Percentiles rank a stretch among this genome's conserved stretches.
Conservation (phyloP, 2,329 filamentous ascomycete species). For the Trichoderma sp. region DNA sequence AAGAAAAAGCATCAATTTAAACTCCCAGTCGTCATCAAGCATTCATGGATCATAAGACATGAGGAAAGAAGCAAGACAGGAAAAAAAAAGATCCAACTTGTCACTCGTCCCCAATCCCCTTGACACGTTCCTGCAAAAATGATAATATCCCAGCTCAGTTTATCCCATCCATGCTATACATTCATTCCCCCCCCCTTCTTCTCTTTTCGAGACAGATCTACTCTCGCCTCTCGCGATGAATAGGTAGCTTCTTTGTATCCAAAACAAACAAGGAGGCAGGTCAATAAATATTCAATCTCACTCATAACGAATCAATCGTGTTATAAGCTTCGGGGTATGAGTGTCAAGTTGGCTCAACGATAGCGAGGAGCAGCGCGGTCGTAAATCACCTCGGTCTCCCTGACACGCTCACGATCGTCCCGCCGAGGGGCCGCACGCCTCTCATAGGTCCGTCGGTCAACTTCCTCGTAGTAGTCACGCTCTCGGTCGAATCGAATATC, state of each 20-base stretch:
- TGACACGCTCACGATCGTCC: constrained; percentile 61
- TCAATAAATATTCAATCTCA: not conserved
- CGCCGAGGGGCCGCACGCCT: constrained; percentile 34
- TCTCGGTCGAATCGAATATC: constrained; percentile 62
- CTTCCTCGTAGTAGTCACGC: constrained; percentile 52
- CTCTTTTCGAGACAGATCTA: not conserved
- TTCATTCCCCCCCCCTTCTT: not conserved
- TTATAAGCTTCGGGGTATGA: not conserved
- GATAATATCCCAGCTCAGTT: not conserved
- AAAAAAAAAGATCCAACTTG: constrained; percentile 3
- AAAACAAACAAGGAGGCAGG: not conserved
- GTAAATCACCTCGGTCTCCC: constrained; percentile 66
- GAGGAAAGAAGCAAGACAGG: constrained; percentile 1
- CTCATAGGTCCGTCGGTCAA: constrained; percentile 39
- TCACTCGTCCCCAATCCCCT: not conserved
- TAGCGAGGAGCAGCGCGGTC: constrained; percentile 41
- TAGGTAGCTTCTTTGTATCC: not conserved
- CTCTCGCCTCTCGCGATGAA: not conserved
- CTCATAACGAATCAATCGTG: not conserved
- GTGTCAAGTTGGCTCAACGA: constrained; percentile 18
- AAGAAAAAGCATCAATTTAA: constrained; percentile 12
- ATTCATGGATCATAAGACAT: constrained; percentile 17
- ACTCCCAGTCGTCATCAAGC: constrained; percentile 15
- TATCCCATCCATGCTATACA: constrained; percentile 4
- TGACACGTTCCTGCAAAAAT: not conserved